phyloP scores from a whole-genome alignment of 345 rosid species.

The Tarenaya hassleriana region DNA sequence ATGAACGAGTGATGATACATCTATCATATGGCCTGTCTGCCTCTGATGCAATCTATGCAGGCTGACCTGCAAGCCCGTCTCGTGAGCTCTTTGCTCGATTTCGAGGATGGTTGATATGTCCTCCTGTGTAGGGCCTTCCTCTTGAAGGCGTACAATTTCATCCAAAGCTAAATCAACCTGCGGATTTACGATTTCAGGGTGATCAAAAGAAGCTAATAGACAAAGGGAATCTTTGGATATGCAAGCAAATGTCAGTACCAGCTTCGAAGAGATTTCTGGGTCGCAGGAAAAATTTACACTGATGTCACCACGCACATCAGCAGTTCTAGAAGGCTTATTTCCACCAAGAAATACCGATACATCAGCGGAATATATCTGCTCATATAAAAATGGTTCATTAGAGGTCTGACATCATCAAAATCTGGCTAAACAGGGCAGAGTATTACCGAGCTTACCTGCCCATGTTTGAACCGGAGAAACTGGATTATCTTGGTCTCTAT shows the following conservation, averaged over 20 bases:
- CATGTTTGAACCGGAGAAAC: constrained; percentile 86
- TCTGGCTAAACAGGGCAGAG: constrained; percentile 9
- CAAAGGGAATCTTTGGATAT: neutral
- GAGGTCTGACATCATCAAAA: constrained; percentile 18
- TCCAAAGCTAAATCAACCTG: constrained; percentile 87
- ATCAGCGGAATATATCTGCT: constrained; percentile 74
- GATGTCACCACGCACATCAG: constrained; percentile 80
- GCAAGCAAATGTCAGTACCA: constrained; percentile 36
- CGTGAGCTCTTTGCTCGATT: constrained; percentile 93
- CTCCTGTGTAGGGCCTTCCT: constrained; percentile 68
- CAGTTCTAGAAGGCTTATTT: constrained; percentile 81
- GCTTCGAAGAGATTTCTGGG: constrained; percentile 74
- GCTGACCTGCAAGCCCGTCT: constrained; percentile 79
- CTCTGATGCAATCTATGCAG: no score
- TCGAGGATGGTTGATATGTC: constrained; percentile 72
- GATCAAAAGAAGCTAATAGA: constrained; percentile 15
- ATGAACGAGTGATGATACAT: no score
- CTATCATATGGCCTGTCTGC: no score
- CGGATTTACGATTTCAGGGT: constrained; percentile 14
- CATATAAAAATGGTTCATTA: constrained; percentile 19
- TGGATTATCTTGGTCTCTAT: constrained; percentile 80
- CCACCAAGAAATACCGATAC: constrained; percentile 84
- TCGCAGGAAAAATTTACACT: constrained; percentile 85
- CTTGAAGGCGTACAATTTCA: constrained; percentile 72
- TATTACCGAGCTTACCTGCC: constrained; percentile 45